phyloP scores from a whole-genome alignment of 78 protist species.

The Cavenderia fasciculata region DNA sequence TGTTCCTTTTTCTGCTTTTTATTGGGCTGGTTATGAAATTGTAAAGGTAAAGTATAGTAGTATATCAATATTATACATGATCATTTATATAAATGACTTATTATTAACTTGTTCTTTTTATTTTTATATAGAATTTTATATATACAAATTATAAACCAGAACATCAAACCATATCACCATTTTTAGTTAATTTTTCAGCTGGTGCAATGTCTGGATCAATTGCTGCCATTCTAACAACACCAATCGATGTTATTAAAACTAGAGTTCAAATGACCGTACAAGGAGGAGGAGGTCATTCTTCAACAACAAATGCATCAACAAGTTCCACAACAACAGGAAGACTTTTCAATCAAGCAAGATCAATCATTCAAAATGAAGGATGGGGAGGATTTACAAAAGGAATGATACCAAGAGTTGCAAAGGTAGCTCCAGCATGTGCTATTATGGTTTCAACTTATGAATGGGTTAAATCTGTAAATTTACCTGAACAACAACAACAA shows the following conservation, averaged over 20 bases:
- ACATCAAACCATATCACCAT: conserved; percentile 31
- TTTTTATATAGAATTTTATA: no score
- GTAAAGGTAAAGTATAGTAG: conserved; percentile 7
- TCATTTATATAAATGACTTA: no score
- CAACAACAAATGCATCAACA: not conserved
- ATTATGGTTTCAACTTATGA: conserved; percentile 89
- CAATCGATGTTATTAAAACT: conserved; percentile 89
- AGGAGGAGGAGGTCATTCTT: not conserved
- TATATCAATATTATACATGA: no score
- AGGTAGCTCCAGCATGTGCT: conserved; percentile 91
- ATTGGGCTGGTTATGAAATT: conserved; percentile 83
- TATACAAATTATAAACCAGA: no score
- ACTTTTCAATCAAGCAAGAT: conserved; percentile 1
- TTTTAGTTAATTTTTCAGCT: conserved; percentile 57
- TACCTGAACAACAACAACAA: no score
- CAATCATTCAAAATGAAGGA: conserved; percentile 63
- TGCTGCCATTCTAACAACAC: conserved; percentile 84
- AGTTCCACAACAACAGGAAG: not conserved
- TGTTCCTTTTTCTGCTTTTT: conserved; percentile 89
- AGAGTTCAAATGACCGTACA: conserved; percentile 75
- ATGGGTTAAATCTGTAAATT: conserved; percentile 25
- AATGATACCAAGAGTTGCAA: conserved; percentile 77
- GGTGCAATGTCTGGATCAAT: conserved; percentile 83
- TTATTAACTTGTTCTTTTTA: not conserved
- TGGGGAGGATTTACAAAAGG: conserved; percentile 79